Evolutionary conservation across 352 stramenopile genomes (phyloP).

Genomic region (Pythium coloratum): DNA sequence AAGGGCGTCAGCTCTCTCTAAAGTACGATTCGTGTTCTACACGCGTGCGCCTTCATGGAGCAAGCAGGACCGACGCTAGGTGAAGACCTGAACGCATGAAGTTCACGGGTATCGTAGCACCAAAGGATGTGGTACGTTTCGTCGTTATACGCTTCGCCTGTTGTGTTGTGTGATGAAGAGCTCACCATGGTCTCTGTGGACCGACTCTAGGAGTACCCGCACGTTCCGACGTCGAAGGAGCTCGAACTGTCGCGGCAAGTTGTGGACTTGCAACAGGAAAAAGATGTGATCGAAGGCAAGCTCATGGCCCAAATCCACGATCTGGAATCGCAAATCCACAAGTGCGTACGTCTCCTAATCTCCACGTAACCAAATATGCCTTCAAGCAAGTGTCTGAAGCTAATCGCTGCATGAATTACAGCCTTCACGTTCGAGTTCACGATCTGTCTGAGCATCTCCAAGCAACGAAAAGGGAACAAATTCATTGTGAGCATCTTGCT

Average conservation of each 20-base stretch:
- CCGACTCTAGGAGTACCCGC: slow-evolving; percentile 54
- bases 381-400: background rate
- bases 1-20: slow-evolving; percentile 2
- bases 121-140: slow-evolving; percentile 41
- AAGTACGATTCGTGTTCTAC: slow-evolving; percentile 2
- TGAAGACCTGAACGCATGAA: slow-evolving; percentile 8
- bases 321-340: slow-evolving; percentile 67
- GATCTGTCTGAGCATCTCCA: slow-evolving; percentile 57
- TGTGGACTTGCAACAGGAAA: slow-evolving; percentile 64
- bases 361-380: background rate
- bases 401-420: slow-evolving; percentile 11
- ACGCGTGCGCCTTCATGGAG: background rate
- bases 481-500: slow-evolving; percentile 47
- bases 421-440: slow-evolving; percentile 55
- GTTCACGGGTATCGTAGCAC: slow-evolving; percentile 20
- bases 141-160: background rate
- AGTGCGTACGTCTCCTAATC: slow-evolving; percentile 37
- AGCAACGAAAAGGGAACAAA: slow-evolving; percentile 60
- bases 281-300: slow-evolving; percentile 60
- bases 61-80: background rate
- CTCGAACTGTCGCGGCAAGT: slow-evolving; percentile 69
- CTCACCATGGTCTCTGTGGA: background rate
- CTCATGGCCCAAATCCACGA: slow-evolving; percentile 62
- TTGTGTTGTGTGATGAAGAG: background rate
- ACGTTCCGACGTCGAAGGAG: slow-evolving; percentile 73